Evolutionary conservation across 2,329 filamentous ascomycete genomes (phyloP).

Genomic region (Helotiales sp.): DNA sequence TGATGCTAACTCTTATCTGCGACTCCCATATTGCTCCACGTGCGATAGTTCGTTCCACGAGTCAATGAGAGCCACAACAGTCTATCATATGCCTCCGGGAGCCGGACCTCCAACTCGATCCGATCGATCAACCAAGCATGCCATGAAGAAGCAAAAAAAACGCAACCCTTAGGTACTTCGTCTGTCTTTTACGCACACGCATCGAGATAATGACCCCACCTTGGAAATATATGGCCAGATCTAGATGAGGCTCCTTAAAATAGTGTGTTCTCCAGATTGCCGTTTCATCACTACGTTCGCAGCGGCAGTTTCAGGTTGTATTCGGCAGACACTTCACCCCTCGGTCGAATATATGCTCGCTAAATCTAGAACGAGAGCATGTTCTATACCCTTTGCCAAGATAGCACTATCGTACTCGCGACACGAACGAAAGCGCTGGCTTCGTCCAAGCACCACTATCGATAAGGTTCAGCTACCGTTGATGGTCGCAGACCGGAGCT

Average conservation of each 20-base stretch:
- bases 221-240: no score
- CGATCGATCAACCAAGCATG: no score
- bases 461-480: slow-evolving; percentile 37
- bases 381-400: slow-evolving; percentile 44
- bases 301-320: not conserved
- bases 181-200: no score
- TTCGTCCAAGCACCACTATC: slow-evolving; percentile 42
- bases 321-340: not conserved
- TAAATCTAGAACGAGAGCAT: slow-evolving; percentile 41
- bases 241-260: no score
- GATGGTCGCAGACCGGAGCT: slow-evolving; percentile 35
- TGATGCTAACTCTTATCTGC: not conserved
- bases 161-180: no score
- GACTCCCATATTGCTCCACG: not conserved
- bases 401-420: slow-evolving; percentile 48
- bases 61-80: not conserved
- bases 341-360: not conserved
- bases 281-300: no score
- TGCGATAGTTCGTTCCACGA: not conserved
- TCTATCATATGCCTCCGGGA: not conserved
- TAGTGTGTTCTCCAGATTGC: no score
- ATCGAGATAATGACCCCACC: no score
- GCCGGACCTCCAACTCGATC: no score
- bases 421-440: slow-evolving; percentile 46
- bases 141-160: no score